These are phyloP conservation scores for Baorangia bicolor DNA, from an alignment of 768 basidiomycete genomes.

Conservation along the genomic window DNA sequence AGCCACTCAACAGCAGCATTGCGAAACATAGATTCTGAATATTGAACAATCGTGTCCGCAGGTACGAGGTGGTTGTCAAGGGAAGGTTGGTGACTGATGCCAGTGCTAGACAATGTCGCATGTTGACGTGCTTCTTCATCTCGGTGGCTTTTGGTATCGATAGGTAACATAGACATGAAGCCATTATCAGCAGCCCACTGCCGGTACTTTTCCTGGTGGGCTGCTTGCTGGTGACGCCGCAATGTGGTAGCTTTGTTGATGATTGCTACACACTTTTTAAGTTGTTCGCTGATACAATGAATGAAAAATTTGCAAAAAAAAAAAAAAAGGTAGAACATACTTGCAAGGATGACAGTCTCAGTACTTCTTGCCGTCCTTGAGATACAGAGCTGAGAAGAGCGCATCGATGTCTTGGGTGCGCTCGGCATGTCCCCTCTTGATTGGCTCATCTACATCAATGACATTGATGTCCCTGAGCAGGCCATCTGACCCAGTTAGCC, in stretches of 20 bases:
- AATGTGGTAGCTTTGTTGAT: not conserved
- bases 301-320: too few relatives aligned
- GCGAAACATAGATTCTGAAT: too few relatives aligned
- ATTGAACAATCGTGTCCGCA: too few relatives aligned
- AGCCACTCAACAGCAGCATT: too few relatives aligned
- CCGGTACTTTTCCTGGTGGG: not conserved
- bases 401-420: not conserved
- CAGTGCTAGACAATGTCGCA: too few relatives aligned
- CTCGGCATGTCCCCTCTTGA: not conserved
- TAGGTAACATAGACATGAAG: not conserved
- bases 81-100: too few relatives aligned
- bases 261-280: not conserved
- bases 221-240: not conserved
- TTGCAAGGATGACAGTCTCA: not conserved
- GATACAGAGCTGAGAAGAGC: not conserved
- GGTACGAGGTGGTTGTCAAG: too few relatives aligned
- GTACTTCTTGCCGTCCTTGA: not conserved
- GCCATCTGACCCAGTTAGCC: not conserved
- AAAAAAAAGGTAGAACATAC: not conserved
- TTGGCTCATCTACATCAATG: not conserved
- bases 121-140: too few relatives aligned
- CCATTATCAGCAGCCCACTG: constrained; percentile 2
- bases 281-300: not conserved
- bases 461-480: not conserved
- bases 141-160: not conserved